Base-by-base conservation (phyloP, 345 rosid genomes). In the Arabis hirsuta region DNA sequence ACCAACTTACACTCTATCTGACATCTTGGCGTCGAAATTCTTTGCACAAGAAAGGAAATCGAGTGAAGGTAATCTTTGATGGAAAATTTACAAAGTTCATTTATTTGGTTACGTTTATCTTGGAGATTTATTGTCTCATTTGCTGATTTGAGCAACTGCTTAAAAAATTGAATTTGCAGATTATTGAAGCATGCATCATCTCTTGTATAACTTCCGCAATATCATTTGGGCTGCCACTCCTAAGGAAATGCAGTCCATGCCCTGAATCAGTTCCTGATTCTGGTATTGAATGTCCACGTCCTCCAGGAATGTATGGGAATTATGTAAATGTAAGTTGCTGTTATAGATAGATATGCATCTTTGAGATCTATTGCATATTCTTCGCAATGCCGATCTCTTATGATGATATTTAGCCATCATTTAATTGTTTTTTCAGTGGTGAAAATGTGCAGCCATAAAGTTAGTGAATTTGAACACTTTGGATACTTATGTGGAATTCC, bases 251-350 rank as follows among this genome's bases (percentile, higher is more conserved):
- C 84, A 95, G 84, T 82, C 87, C 93, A 7, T 95, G 99, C 83
- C 99, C 99, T 22, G 91, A 84, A 54, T 55, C 86, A 36, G 93
- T 83, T 81, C 41, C 90, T 55, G 87, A 81, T 13, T 82, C 96
- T 73, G 87, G 88, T 55, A 84, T 91, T 71, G 89, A 84, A 76
- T 95, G 99, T 73, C 97, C 99, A 39, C 67, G 84, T 54, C 83
- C 92, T 78, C 99, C 99, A 7, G 99, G 99, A 76, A 87, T 81
- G 93, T 84, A 87, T 65, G 99, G 99, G 42, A 95, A 95, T 78
- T 95, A 95, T 73, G 99, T 91, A 41, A 88, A 88, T 80, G 99
- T 95, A 86, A 81, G 93, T 55, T 53, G 48, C 48, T 32, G 11
- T 68, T 54, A 78, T 67, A 19, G 19, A 50, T 44, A 65, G 54